Percentiles rank a stretch among this genome's conserved stretches.
phyloP scores from a whole-genome alignment of 2,329 filamentous ascomycete species.

The Fusarium sororula region DNA sequence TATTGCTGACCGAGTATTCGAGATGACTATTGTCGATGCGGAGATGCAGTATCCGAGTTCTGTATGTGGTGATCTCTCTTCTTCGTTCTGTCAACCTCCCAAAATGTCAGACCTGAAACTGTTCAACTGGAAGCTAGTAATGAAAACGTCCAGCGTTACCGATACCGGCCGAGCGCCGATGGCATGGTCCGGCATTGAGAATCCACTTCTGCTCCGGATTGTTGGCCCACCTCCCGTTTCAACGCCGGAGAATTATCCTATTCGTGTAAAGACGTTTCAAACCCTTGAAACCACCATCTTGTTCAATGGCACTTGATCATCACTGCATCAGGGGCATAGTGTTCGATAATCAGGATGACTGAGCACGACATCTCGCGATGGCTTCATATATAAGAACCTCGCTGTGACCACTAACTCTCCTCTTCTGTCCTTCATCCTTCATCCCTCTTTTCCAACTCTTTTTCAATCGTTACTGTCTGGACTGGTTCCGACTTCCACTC shows the following conservation, averaged over 20 bases:
- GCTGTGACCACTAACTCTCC: neutral
- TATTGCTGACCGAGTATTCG: neutral
- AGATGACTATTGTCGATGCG: neutral
- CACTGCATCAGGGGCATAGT: neutral
- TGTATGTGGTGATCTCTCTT: neutral
- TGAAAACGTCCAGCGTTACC: neutral
- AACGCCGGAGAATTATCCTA: conserved; percentile 34
- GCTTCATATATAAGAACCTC: conserved; percentile 33
- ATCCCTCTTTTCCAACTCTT: conserved; percentile 11
- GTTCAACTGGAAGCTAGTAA: neutral
- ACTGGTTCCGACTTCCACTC: conserved; percentile 33
- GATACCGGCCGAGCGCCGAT: neutral
- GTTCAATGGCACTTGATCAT: conserved; percentile 7
- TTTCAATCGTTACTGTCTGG: conserved; percentile 36
- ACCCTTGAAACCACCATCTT: conserved; percentile 2
- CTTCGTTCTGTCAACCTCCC: neutral
- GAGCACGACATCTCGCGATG: conserved; percentile 1
- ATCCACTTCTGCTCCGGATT: conserved; percentile 3
- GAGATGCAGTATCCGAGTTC: neutral
- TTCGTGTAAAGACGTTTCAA: conserved; percentile 34
- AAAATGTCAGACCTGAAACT: neutral
- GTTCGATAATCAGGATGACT: conserved; percentile 6
- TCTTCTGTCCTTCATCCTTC: conserved; percentile 24
- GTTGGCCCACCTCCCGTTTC: conserved; percentile 22
- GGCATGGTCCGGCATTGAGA: neutral